These are phyloP conservation scores for Wickerhamiella pararugosa DNA, from an alignment of 1,139 yeast genomes.

Conservation along the genomic window DNA sequence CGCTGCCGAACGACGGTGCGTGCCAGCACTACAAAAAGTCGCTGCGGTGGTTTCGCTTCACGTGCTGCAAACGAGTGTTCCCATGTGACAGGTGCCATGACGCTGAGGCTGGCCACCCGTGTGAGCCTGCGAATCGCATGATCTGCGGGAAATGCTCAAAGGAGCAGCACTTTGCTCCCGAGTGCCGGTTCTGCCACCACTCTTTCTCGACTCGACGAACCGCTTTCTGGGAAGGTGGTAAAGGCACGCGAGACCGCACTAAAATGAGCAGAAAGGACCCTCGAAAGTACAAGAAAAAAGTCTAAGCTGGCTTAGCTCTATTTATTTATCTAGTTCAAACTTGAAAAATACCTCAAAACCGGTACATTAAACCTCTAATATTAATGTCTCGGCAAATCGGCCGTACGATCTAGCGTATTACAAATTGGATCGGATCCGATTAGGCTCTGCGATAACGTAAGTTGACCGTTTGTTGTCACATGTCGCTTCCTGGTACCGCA, in stretches of 20 bases:
- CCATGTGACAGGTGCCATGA: conserved; percentile 32
- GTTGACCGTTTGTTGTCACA: too few species aligned
- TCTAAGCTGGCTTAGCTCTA: neutral
- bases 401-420: neutral
- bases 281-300: conserved; percentile 25
- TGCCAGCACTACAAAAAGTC: conserved; percentile 30
- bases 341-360: conserved; percentile 9
- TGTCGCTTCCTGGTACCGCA: too few species aligned
- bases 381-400: neutral
- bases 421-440: conserved; percentile 5
- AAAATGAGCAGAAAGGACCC: conserved; percentile 30
- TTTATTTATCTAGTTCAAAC: too few species aligned
- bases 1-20: conserved; percentile 28
- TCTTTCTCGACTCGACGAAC: conserved; percentile 23
- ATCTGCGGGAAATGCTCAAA: conserved; percentile 31
- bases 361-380: conserved; percentile 6
- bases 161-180: conserved; percentile 27
- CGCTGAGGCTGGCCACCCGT: conserved; percentile 23
- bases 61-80: conserved; percentile 29
- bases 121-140: conserved; percentile 29
- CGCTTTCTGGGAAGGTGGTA: conserved; percentile 34
- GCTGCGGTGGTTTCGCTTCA: conserved; percentile 30
- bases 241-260: conserved; percentile 28
- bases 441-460: too few species aligned
- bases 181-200: conserved; percentile 26